Evolutionary conservation across 176 grass and related monocot species (phyloP).

Genomic region (Pharus latifolius): DNA sequence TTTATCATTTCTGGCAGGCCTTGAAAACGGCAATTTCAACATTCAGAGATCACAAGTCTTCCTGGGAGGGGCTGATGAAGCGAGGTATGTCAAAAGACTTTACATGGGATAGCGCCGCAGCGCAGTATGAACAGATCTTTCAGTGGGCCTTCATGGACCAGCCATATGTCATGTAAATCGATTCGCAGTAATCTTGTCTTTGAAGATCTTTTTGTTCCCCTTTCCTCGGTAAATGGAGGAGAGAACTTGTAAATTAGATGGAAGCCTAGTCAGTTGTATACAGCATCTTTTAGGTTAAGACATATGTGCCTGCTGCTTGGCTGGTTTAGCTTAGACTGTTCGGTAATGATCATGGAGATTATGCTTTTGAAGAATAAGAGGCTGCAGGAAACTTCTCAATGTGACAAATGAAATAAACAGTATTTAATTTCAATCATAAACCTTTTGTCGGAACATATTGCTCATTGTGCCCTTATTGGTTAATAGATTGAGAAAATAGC

Average conservation of each 20-base stretch:
- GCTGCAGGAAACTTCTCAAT: not conserved
- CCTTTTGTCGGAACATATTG: not conserved
- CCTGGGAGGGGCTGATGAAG: conserved; percentile 93
- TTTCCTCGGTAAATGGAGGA: not conserved
- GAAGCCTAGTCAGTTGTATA: not conserved
- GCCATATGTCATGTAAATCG: conserved; percentile 53
- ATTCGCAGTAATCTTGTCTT: not conserved
- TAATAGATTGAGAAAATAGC: no score
- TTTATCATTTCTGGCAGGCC: conserved; percentile 37
- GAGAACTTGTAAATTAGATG: conserved; percentile 27
- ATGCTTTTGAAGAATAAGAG: conserved; percentile 16
- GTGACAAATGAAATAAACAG: not conserved
- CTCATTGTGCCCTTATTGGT: not conserved
- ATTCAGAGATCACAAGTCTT: conserved; percentile 63
- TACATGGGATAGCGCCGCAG: conserved; percentile 71
- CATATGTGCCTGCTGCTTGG: not conserved
- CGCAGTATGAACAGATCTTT: conserved; percentile 84
- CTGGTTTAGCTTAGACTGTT: not conserved
- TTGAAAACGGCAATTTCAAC: conserved; percentile 48
- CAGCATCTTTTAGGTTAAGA: not conserved
- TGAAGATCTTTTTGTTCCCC: not conserved
- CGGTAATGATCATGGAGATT: not conserved
- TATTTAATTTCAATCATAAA: not conserved
- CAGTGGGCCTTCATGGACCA: conserved; percentile 74
- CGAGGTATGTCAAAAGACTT: conserved; percentile 77